Evolutionary conservation across 192 early-diverging fungal species (phyloP).

Genomic region (Linnemannia elongata): DNA sequence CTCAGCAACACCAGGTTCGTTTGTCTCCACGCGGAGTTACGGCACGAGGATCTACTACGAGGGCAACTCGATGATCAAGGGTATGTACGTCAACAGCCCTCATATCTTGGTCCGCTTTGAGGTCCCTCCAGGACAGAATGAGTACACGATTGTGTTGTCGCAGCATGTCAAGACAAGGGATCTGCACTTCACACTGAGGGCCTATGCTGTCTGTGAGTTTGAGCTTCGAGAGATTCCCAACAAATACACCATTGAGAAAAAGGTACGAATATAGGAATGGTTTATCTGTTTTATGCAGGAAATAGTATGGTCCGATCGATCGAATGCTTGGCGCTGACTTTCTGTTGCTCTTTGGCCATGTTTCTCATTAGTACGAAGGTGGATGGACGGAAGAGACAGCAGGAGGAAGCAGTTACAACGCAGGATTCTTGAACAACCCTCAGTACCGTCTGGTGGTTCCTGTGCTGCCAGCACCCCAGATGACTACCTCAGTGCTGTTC

Average conservation of each 20-base stretch:
- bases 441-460: conserved; percentile 78
- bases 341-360: neutral
- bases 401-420: conserved; percentile 80
- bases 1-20: neutral
- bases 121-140: conserved; percentile 65
- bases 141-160: conserved; percentile 85
- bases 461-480: conserved; percentile 60
- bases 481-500: conserved; percentile 54
- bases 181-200: conserved; percentile 84
- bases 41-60: conserved; percentile 49
- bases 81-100: conserved; percentile 90
- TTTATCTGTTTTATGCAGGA: neutral
- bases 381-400: conserved; percentile 82
- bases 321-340: too few species aligned
- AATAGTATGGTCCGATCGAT: neutral
- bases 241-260: conserved; percentile 67
- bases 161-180: conserved; percentile 80
- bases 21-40: conserved; percentile 54
- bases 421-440: conserved; percentile 83
- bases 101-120: conserved; percentile 80
- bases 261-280: conserved; percentile 49
- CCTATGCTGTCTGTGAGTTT: conserved; percentile 75
- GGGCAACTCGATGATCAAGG: conserved; percentile 64
- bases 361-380: conserved; percentile 41
- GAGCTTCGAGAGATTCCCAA: conserved; percentile 72